Percentiles rank a stretch among this genome's conserved stretches.
phyloP scores from a whole-genome alignment of 1,284 basidiomycete species.

The Leccinum fuscescens region DNA sequence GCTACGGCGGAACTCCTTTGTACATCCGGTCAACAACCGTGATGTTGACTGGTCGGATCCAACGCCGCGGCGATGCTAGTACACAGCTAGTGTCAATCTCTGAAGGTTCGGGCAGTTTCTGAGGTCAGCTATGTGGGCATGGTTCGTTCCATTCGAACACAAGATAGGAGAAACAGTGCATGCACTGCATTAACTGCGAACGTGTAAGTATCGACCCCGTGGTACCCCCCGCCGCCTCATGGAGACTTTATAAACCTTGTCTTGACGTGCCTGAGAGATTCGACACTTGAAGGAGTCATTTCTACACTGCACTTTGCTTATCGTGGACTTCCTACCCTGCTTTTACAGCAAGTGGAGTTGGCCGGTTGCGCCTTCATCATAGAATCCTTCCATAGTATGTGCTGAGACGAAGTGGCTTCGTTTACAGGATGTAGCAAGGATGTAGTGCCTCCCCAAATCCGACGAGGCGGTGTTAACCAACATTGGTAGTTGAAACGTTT shows the following conservation, averaged over 20 bases:
- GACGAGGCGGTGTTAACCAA: background rate
- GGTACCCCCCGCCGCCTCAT: background rate
- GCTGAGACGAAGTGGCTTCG: background rate
- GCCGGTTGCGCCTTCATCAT: background rate
- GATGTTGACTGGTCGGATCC: background rate
- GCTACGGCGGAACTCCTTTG: background rate
- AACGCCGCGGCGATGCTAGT: background rate
- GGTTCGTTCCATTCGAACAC: background rate
- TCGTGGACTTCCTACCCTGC: background rate
- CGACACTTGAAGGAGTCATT: background rate
- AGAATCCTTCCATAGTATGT: background rate
- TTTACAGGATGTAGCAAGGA: background rate
- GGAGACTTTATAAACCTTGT: background rate
- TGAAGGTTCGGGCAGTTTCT: background rate
- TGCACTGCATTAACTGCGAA: background rate
- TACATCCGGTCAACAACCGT: background rate
- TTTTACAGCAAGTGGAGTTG: background rate
- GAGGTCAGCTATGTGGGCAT: background rate
- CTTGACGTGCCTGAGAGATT: background rate
- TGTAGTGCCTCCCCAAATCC: background rate
- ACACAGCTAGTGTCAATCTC: background rate
- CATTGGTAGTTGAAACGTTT: too few species aligned
- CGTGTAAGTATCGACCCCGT: background rate
- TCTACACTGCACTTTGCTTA: background rate
- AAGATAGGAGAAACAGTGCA: background rate